Percentiles rank a stretch among this genome's conserved stretches.
Conservation (phyloP, 306 rosid species). For the Cicer chorassanicum region DNA sequence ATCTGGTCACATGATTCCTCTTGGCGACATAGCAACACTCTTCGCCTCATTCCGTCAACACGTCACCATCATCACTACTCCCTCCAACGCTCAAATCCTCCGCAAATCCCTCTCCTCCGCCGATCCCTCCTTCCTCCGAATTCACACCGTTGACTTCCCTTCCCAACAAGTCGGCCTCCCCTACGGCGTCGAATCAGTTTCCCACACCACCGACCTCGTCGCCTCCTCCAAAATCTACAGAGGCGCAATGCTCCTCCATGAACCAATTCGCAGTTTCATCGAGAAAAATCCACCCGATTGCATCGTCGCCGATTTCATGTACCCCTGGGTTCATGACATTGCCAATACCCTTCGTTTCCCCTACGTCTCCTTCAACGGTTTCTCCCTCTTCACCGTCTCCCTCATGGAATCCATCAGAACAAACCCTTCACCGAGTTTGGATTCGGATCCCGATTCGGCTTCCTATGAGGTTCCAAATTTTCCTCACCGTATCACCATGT, state of each 20-base stretch:
- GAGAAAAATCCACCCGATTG: constrained; percentile 39
- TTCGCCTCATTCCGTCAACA: constrained; percentile 37
- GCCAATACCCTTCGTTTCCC: constrained; percentile 30
- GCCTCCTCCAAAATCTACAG: not conserved
- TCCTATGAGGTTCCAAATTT: constrained; percentile 13
- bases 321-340: constrained; percentile 37
- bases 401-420: constrained; percentile 3
- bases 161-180: constrained; percentile 7
- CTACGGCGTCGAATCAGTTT: not conserved
- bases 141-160: constrained; percentile 19
- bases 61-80: constrained; percentile 43
- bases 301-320: constrained; percentile 32
- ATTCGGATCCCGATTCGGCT: not conserved
- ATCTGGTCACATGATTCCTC: constrained; percentile 40
- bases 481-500: constrained; percentile 36
- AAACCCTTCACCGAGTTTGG: not conserved
- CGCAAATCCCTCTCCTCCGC: not conserved
- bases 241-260: constrained; percentile 13
- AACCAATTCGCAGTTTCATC: not conserved
- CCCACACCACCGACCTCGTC: not conserved
- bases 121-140: not conserved
- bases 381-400: constrained; percentile 22
- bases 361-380: constrained; percentile 42
- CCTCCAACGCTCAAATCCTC: constrained; percentile 30
- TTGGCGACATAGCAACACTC: constrained; percentile 40